Base-by-base conservation (phyloP, 805 yeast species). In the Saturnispora sekii region DNA sequence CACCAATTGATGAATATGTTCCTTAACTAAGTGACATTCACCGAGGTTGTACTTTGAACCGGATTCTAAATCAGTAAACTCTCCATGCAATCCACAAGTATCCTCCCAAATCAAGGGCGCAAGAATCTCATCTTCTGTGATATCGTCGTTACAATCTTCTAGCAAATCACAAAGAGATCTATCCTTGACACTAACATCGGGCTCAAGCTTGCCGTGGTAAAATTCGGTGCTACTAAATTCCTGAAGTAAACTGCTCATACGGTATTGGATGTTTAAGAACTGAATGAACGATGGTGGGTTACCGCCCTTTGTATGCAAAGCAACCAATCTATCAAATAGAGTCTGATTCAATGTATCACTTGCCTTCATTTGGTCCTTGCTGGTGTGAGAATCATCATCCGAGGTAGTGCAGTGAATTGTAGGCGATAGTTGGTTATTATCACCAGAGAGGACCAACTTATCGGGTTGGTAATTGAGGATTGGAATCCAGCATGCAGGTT, bases 401-500 rank as follows among this genome's bases (percentile, higher is more conserved):
- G 14, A 12, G 10, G 47, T 45, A 8, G 41, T 32, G 36, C 47
- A 40, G 55, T 88, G 88, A 12, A 90, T 73, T 0, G 96, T 86
- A 2, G 98, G 97, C 0, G 97, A 90, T 30, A 90, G 67, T 61
- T 90, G 98, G 64, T 78, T 78, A 56, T 89, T 83, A 59, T 90
- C 98, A 43, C 98, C 98, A 0, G 97, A 97, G 18, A 90, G 71
- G 1, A 90, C 75, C 18, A 90, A 60, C 44, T 79, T 72, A 32
- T 70, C 69, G 35, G 76, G 61, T 17, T 77, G 71, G 54, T 84
- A 90, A 33, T 74, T 73, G 3, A 87, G 69, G 6, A 93, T 49
- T 1, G 98, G 97, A 18, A 90, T 88, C 97, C 97, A 89, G 56
- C 97, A 88, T 52, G 90, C 95, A 1, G 97, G 95, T 56, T 90